Percentiles rank a stretch among this genome's conserved stretches.
Evolutionary conservation across 805 yeast genomes (phyloP).

Genomic region (Yarrowia hollandica): DNA sequence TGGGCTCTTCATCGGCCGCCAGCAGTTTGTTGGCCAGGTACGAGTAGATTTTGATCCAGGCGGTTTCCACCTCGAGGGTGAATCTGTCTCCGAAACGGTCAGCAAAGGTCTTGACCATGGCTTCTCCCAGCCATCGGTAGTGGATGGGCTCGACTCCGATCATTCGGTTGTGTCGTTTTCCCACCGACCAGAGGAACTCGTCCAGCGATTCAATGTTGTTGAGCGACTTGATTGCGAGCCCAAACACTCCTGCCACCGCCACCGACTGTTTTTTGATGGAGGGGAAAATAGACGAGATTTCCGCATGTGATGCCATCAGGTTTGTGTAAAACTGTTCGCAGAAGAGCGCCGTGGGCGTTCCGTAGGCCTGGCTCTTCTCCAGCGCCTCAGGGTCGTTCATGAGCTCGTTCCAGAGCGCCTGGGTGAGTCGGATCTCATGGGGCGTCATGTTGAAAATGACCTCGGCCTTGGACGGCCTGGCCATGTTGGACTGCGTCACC

Average conservation of each 20-base stretch:
- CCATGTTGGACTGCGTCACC: not conserved
- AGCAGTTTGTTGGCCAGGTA: slow-evolving; percentile 39
- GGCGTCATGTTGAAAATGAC: slow-evolving; percentile 12
- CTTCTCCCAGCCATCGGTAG: slow-evolving; percentile 39
- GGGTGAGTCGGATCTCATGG: not conserved
- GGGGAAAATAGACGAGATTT: slow-evolving; percentile 66
- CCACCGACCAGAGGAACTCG: slow-evolving; percentile 60
- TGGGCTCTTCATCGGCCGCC: slow-evolving; percentile 42
- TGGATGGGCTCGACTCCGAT: slow-evolving; percentile 58
- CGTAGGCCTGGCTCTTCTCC: not conserved
- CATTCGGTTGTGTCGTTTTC: slow-evolving; percentile 73
- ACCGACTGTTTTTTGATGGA: slow-evolving; percentile 76
- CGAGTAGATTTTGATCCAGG: slow-evolving; percentile 40
- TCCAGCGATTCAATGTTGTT: slow-evolving; percentile 60
- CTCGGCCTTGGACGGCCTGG: slow-evolving; percentile 6
- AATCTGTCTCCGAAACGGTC: slow-evolving; percentile 37
- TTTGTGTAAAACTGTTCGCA: slow-evolving; percentile 77
- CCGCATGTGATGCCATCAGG: slow-evolving; percentile 59
- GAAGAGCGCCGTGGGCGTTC: slow-evolving; percentile 54
- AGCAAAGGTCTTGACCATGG: slow-evolving; percentile 36
- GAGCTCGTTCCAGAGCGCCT: slow-evolving; percentile 16
- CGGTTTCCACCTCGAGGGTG: slow-evolving; percentile 38
- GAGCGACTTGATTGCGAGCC: slow-evolving; percentile 63
- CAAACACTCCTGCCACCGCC: slow-evolving; percentile 75
- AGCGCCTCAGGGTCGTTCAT: slow-evolving; percentile 29